A percentile compares a stretch with the other conserved stretches of the same genome.
Conservation (phyloP, 1,284 basidiomycete genomes). For the Paramarasmius palmivorus region DNA sequence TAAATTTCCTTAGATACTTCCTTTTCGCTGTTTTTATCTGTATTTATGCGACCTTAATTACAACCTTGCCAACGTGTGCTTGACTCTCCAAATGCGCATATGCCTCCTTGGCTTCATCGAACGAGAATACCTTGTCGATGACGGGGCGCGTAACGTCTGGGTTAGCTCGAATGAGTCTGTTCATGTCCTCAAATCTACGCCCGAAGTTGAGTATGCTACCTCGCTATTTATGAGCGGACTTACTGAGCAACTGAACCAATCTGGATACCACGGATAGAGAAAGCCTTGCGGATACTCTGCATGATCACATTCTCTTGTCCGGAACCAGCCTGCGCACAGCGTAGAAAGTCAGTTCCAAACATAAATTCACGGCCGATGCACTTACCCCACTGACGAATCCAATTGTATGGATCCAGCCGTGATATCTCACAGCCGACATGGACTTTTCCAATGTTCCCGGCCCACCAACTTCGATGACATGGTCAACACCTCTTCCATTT, state of each 20-base stretch:
- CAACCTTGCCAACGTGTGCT: conserved; percentile 41
- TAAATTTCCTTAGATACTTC: no score
- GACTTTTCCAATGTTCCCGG: conserved; percentile 30
- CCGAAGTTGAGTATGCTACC: conserved; percentile 4
- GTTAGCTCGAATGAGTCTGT: conserved; percentile 31
- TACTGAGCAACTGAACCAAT: conserved; percentile 24
- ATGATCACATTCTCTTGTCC: conserved; percentile 6
- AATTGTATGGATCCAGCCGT: conserved; percentile 24
- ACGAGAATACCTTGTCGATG: conserved; percentile 44
- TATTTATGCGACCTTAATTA: conserved; percentile 41
- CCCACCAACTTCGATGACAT: conserved; percentile 36
- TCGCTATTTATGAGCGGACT: not conserved
- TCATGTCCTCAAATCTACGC: conserved; percentile 44
- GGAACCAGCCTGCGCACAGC: not conserved
- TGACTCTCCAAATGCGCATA: conserved; percentile 39
- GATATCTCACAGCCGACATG: conserved; percentile 31
- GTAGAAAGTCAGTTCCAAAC: no score
- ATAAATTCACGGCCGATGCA: no score
- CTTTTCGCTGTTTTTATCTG: no score
- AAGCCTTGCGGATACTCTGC: conserved; percentile 11
- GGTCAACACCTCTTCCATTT: conserved; percentile 22
- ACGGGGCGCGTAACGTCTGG: conserved; percentile 34
- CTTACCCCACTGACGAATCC: conserved; percentile 21
- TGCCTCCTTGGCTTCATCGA: conserved; percentile 40
- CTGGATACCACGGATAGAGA: conserved; percentile 21